Evolutionary conservation across 768 basidiomycete species (phyloP).

Genomic region (Sutorius australiensis): DNA sequence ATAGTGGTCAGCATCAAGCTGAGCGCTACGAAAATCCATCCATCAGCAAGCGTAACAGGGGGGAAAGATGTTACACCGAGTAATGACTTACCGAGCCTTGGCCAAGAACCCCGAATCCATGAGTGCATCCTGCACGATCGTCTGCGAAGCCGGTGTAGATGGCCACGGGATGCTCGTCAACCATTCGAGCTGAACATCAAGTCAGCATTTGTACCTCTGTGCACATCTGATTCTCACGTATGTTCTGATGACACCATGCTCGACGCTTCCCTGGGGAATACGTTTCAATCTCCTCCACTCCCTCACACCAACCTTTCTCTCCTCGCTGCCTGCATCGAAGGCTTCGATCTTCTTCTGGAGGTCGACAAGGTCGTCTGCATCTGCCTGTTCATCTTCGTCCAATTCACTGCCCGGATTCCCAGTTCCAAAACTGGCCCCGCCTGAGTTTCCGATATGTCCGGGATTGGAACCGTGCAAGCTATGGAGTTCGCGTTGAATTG

Average conservation of each 20-base stretch:
- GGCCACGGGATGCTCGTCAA: constrained; percentile 84
- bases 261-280: constrained; percentile 87
- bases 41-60: neutral
- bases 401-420: constrained; percentile 43
- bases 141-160: constrained; percentile 28
- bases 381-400: constrained; percentile 76
- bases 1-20: constrained; percentile 88
- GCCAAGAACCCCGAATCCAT: constrained; percentile 58
- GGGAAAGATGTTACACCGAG: neutral
- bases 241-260: constrained; percentile 82
- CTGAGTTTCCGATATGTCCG: constrained; percentile 13
- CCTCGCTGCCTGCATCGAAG: constrained; percentile 69
- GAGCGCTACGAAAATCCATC: constrained; percentile 32
- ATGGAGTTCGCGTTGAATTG: constrained; percentile 73
- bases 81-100: constrained; percentile 49
- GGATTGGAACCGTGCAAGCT: constrained; percentile 41
- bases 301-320: constrained; percentile 73
- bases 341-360: constrained; percentile 71
- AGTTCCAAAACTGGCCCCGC: constrained; percentile 24
- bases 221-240: constrained; percentile 50
- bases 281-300: constrained; percentile 84
- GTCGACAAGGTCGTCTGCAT: constrained; percentile 75
- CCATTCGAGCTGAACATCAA: constrained; percentile 67
- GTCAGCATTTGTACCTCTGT: constrained; percentile 6
- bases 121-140: constrained; percentile 35